Percentiles rank a stretch among this genome's conserved stretches.
Evolutionary conservation across 257 asterid species (phyloP).

Genomic region (Jasminum sambac): DNA sequence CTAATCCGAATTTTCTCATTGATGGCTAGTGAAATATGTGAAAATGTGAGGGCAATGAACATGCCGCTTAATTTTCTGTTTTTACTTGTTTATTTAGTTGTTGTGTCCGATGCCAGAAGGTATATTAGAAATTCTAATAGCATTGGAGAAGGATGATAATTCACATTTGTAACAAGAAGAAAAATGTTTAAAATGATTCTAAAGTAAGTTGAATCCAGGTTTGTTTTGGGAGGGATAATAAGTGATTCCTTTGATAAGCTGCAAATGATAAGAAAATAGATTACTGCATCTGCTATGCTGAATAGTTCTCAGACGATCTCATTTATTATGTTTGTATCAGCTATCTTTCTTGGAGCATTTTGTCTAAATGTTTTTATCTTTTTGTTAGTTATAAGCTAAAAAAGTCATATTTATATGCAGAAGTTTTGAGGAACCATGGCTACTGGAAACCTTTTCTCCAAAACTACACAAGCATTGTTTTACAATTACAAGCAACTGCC

Average conservation of each 20-base stretch:
- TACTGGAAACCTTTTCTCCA: constrained; percentile 91
- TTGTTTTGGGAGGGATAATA: constrained; percentile 6
- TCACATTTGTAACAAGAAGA: background rate
- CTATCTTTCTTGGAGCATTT: constrained; percentile 9
- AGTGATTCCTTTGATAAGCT: background rate
- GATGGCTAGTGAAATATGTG: background rate
- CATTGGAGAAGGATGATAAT: constrained; percentile 3
- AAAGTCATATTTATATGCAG: constrained; percentile 37
- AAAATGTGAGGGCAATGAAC: background rate
- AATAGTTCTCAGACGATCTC: background rate
- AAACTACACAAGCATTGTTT: constrained; percentile 87
- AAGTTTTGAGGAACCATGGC: constrained; percentile 67
- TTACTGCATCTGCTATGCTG: background rate
- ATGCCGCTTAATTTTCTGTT: background rate
- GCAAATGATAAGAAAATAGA: background rate
- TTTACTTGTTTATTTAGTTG: background rate
- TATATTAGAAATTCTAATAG: background rate
- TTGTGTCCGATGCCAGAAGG: background rate
- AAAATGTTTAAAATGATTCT: background rate
- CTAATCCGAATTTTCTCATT: background rate
- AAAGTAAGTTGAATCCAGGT: background rate
- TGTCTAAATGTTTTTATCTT: constrained; percentile 1
- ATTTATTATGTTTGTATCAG: background rate
- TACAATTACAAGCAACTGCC: constrained; percentile 97
- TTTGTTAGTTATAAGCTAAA: constrained; percentile 22